Percentiles rank a stretch among this genome's conserved stretches.
Evolutionary conservation across 805 yeast genomes (phyloP).

Genomic region (Candida takata): DNA sequence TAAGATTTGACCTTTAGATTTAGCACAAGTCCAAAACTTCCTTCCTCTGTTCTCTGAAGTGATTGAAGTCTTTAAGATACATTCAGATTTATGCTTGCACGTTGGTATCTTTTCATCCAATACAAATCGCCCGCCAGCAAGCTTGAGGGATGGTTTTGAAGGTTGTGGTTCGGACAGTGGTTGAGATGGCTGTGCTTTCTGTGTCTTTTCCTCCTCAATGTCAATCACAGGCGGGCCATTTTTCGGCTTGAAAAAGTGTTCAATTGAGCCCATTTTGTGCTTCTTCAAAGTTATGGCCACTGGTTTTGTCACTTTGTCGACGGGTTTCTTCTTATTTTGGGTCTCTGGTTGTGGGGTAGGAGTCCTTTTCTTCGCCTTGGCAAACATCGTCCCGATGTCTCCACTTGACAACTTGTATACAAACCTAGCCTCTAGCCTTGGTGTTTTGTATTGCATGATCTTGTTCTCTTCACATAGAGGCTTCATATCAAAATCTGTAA

Average conservation of each 20-base stretch:
- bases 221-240: not conserved
- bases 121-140: slow-evolving; percentile 15
- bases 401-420: slow-evolving; percentile 36
- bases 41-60: slow-evolving; percentile 38
- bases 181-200: not conserved
- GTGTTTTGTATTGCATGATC: slow-evolving; percentile 10
- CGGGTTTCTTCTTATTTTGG: too few relatives aligned
- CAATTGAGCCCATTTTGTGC: too few relatives aligned
- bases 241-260: not conserved
- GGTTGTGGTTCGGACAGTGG: too few relatives aligned
- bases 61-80: slow-evolving; percentile 39
- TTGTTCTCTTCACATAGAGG: slow-evolving; percentile 1
- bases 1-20: slow-evolving; percentile 26
- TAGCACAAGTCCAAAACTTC: slow-evolving; percentile 48
- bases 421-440: slow-evolving; percentile 47
- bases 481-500: slow-evolving; percentile 47
- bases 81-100: slow-evolving; percentile 43
- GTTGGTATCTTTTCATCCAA: slow-evolving; percentile 29
- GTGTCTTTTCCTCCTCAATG: slow-evolving; percentile 3
- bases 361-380: slow-evolving; percentile 16
- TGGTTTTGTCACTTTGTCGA: slow-evolving; percentile 14
- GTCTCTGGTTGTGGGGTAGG: too few relatives aligned
- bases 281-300: not conserved
- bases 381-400: slow-evolving; percentile 30
- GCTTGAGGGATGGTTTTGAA: too few relatives aligned